Evolutionary conservation across 306 rosid genomes (phyloP).

Genomic region (Medicago lupulina): DNA sequence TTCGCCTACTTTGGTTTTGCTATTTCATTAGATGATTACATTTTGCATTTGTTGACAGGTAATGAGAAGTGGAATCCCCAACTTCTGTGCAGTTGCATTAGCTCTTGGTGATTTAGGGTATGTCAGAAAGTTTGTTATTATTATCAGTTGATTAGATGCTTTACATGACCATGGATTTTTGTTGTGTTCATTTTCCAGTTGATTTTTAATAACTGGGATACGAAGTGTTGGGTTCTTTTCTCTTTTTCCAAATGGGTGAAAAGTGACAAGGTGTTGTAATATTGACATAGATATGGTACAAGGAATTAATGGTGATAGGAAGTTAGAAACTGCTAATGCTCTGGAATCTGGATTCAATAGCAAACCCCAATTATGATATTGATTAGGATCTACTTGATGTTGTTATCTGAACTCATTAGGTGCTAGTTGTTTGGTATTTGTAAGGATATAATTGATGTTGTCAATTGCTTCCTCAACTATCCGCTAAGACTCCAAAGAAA

Average conservation of each 20-base stretch:
- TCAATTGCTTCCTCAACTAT: neutral
- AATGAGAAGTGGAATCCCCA: constrained; percentile 96
- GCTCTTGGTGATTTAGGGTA: constrained; percentile 96
- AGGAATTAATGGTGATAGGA: constrained; percentile 28
- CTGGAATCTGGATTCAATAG: constrained; percentile 7
- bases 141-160: constrained; percentile 36
- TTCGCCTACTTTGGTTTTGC: constrained; percentile 1
- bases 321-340: neutral
- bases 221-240: neutral
- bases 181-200: constrained; percentile 28
- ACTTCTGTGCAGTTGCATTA: constrained; percentile 97
- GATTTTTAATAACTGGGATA: constrained; percentile 1
- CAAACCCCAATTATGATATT: constrained; percentile 7
- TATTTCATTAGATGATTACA: constrained; percentile 5
- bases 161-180: constrained; percentile 1
- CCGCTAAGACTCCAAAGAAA: neutral
- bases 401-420: constrained; percentile 26
- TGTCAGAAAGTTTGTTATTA: constrained; percentile 46
- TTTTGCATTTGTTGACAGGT: constrained; percentile 64
- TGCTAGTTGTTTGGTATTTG: constrained; percentile 6
- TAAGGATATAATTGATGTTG: constrained; percentile 5
- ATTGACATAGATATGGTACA: constrained; percentile 9
- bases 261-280: constrained; percentile 23
- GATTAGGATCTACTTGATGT: constrained; percentile 23
- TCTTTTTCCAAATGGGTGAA: constrained; percentile 7